phyloP scores from a whole-genome alignment of 192 early-diverging fungal species.

The Linderina pennispora region DNA sequence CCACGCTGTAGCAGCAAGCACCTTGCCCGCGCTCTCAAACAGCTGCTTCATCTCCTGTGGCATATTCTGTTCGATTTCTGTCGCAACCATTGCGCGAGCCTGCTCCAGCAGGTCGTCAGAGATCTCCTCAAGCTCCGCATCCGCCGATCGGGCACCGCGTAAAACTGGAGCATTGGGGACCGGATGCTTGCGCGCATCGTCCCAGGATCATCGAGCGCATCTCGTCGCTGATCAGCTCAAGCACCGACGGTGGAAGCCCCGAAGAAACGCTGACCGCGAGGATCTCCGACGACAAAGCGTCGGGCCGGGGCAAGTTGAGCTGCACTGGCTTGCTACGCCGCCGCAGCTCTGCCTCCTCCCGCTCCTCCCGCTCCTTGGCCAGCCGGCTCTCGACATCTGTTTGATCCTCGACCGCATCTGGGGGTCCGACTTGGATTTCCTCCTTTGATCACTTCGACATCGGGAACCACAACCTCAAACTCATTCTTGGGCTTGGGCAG shows the following conservation, averaged over 20 bases:
- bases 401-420: slow-evolving; percentile 56
- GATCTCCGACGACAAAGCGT: slow-evolving; percentile 7
- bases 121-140: slow-evolving; percentile 37
- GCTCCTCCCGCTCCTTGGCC: slow-evolving; percentile 45
- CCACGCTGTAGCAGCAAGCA: slow-evolving; percentile 27
- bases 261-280: slow-evolving; percentile 11
- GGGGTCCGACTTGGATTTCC: slow-evolving; percentile 3
- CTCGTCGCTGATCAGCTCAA: slow-evolving; percentile 63
- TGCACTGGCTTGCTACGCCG: slow-evolving; percentile 74
- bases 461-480: slow-evolving; percentile 86
- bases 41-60: slow-evolving; percentile 5
- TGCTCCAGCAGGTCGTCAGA: slow-evolving; percentile 53
- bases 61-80: slow-evolving; percentile 38
- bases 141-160: slow-evolving; percentile 16
- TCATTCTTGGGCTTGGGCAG: slow-evolving; percentile 90
- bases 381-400: slow-evolving; percentile 62
- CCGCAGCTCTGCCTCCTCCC: slow-evolving; percentile 45
- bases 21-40: slow-evolving; percentile 5
- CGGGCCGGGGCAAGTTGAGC: slow-evolving; percentile 69
- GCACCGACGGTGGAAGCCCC: slow-evolving; percentile 31
- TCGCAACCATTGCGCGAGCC: slow-evolving; percentile 52
- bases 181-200: slow-evolving; percentile 71
- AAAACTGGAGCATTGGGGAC: slow-evolving; percentile 53
- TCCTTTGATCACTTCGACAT: slow-evolving; percentile 19
- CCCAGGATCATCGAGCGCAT: slow-evolving; percentile 58